Conservation (phyloP, 441 rosid genomes). For the Pelargonium fulgidum region DNA sequence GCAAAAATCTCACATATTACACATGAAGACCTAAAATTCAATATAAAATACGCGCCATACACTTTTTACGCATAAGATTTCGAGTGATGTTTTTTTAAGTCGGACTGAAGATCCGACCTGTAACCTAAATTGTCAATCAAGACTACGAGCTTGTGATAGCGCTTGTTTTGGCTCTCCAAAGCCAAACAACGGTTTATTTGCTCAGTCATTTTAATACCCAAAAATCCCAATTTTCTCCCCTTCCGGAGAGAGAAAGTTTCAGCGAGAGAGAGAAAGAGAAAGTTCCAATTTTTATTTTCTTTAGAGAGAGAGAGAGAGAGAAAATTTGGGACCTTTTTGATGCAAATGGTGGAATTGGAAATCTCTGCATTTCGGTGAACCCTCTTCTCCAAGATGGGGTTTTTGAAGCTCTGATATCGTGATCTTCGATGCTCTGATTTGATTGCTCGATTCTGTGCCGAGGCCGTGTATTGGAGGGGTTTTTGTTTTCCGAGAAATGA, state of each 20-base stretch:
- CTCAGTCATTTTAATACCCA: background rate
- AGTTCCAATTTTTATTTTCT: background rate
- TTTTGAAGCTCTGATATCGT: background rate
- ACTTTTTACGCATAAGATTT: too few species aligned
- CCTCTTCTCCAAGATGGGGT: background rate
- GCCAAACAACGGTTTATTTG: background rate
- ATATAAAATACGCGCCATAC: too few species aligned
- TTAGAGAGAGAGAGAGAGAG: slow-evolving; percentile 14
- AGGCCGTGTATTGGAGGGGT: too few species aligned
- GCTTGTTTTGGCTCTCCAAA: background rate
- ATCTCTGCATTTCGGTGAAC: background rate
- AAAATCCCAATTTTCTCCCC: slow-evolving; percentile 15
- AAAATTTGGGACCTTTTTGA: slow-evolving; percentile 4
- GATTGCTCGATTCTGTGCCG: slow-evolving; percentile 3
- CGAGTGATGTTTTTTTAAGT: too few species aligned
- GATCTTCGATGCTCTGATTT: slow-evolving; percentile 11
- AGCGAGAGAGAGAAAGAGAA: background rate
- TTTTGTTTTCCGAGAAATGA: slow-evolving; percentile 27
- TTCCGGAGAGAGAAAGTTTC: slow-evolving; percentile 21
- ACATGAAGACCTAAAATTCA: too few species aligned
- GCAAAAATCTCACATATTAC: too few species aligned
- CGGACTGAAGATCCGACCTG: too few species aligned
- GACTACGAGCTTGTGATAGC: too few species aligned
- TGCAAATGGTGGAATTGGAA: slow-evolving; percentile 17
- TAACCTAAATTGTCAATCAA: too few species aligned